Evolutionary conservation across 2,329 filamentous ascomycete genomes (phyloP), one percentile per base, ranked within the genome.

Genomic region (Pseudogymnoascus destructans): DNA sequence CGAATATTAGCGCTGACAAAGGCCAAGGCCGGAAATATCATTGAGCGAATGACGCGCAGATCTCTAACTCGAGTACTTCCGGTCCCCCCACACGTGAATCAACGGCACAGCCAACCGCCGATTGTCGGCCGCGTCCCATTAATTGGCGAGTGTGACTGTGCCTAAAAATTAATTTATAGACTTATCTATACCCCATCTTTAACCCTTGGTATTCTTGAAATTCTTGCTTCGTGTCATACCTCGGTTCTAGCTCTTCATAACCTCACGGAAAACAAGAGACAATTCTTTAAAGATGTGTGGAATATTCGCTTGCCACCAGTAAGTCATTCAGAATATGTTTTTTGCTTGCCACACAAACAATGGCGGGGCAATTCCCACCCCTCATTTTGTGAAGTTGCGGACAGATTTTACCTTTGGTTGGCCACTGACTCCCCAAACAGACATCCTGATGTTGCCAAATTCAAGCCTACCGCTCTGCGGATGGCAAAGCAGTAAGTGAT

Each of bases 231-330:
- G 30, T 56, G 32, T 5, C 54, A 36, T 23, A 56, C 19, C 25
- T 57, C 36, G 13, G 13, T 30, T 27, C 6, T 21, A 15, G 13
- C 25, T 57, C 25, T 25, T 57, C 25, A 25, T 32, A 42, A 57
- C 25, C 19, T 40, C 56, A 40, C 33, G 56, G 36, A 46, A 17
- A 42, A 30, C 36, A 46, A 52, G 27, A 25, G 33, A 59, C 30
- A 55, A 35, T 63, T 69, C 67, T 72, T 38, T 70, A 78, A 86
- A 72, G 68, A 95, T 95, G 90, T 95, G 90, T 85, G 90, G 90
- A 74, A 95, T 96, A 70, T 96, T 96, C 74, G 91, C 89, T 68
- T 96, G 91, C 76, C 89, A 96, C 75, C 79, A 81, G 90, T 95
- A 76, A 72, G 84, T 79, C 60, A 58, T 60, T 63, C 63, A 40